Percentiles rank a stretch among this genome's conserved stretches.
phyloP scores from a whole-genome alignment of 495 filamentous ascomycete genomes.

The Aspergillus baeticus region DNA sequence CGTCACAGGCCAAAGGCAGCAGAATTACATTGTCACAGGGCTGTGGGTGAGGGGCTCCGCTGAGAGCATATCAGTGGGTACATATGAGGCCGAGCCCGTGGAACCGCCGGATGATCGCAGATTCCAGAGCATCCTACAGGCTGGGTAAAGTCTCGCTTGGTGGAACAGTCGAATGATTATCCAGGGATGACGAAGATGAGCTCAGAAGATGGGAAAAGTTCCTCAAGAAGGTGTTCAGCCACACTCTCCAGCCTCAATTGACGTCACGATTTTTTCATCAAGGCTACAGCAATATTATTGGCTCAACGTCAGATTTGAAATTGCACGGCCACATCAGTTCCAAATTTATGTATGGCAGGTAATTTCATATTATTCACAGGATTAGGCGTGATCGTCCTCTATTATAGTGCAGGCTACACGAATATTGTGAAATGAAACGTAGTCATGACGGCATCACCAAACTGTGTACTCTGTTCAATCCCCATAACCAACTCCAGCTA shows the following conservation, averaged over 20 bases:
- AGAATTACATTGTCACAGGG: conserved; percentile 20
- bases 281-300: not conserved
- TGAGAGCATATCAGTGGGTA: conserved; percentile 19
- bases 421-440: too few relatives aligned
- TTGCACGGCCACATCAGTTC: not conserved
- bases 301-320: not conserved
- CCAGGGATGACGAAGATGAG: conserved; percentile 18
- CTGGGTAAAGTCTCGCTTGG: not conserved
- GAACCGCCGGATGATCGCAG: not conserved
- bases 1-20: conserved; percentile 17
- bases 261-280: conserved; percentile 3
- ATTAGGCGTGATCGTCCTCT: too few relatives aligned
- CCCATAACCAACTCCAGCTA: not conserved
- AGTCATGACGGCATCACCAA: not conserved
- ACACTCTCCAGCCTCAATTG: conserved; percentile 5
- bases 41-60: conserved; percentile 10
- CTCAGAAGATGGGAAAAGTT: not conserved
- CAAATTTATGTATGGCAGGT: not conserved
- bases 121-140: conserved; percentile 9
- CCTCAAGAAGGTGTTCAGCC: not conserved
- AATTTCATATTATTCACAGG: too few relatives aligned
- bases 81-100: not conserved
- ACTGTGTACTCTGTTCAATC: not conserved
- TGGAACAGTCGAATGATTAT: conserved; percentile 9
- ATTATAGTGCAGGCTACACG: too few relatives aligned